Conservation (phyloP, 768 basidiomycete species). For the Amanita brunnescens region DNA sequence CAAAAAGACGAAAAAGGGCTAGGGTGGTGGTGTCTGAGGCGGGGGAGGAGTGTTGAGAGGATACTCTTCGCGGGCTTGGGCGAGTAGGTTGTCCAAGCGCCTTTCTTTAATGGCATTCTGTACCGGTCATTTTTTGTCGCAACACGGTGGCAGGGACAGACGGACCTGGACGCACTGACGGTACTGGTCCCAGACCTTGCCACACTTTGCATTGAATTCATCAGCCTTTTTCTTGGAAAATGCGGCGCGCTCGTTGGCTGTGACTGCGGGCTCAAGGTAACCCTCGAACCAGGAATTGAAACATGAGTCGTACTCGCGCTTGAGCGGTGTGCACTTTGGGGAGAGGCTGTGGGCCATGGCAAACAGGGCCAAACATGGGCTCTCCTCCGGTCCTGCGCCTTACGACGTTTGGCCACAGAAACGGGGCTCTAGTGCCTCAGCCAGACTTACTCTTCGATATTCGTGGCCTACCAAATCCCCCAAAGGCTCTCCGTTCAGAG, state of each 20-base stretch:
- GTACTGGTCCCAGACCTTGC: slow-evolving; percentile 75
- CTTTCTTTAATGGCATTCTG: slow-evolving; percentile 77
- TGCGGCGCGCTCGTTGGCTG: slow-evolving; percentile 40
- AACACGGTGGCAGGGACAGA: slow-evolving; percentile 16
- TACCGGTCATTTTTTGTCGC: background rate
- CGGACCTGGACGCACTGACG: slow-evolving; percentile 72
- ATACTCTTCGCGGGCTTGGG: slow-evolving; percentile 75
- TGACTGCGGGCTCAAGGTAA: slow-evolving; percentile 78
- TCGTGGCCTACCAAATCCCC: slow-evolving; percentile 4
- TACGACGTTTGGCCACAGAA: slow-evolving; percentile 2
- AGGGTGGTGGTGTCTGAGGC: slow-evolving; percentile 7
- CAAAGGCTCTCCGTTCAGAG: slow-evolving; percentile 2
- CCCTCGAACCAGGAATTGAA: slow-evolving; percentile 99
- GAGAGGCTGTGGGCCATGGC: slow-evolving; percentile 76
- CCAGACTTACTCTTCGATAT: slow-evolving; percentile 4
- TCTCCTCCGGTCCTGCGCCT: background rate
- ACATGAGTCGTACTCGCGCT: slow-evolving; percentile 85
- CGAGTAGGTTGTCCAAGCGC: slow-evolving; percentile 65
- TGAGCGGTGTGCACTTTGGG: slow-evolving; percentile 81
- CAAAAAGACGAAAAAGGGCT: slow-evolving; percentile 59
- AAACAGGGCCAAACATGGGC: background rate
- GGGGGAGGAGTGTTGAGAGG: slow-evolving; percentile 55
- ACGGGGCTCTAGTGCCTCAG: background rate
- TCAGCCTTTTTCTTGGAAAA: slow-evolving; percentile 75
- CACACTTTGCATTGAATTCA: slow-evolving; percentile 83